A percentile compares a stretch with the other conserved stretches of the same genome.
Conservation (phyloP, 306 rosid genomes). For the Vigna mungo region DNA sequence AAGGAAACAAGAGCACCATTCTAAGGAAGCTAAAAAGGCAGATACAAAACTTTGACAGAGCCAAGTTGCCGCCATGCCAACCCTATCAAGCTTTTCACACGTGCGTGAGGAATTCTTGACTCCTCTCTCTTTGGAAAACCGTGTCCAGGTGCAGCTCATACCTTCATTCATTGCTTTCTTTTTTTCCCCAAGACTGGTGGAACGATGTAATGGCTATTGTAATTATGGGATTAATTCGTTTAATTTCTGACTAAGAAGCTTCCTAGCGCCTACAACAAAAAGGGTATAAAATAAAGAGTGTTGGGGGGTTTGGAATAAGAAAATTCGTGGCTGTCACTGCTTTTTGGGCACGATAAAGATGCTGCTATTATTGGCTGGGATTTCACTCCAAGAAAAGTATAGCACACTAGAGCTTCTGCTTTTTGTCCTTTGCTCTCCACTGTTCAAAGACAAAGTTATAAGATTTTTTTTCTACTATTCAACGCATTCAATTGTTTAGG, state of each 20-base stretch:
- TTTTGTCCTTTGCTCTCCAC: neutral
- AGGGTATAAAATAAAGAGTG: constrained; percentile 8
- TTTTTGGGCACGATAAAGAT: constrained; percentile 37
- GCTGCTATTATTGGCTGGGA: constrained; percentile 34
- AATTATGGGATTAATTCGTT: constrained; percentile 5
- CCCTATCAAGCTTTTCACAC: constrained; percentile 45
- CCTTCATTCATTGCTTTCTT: neutral
- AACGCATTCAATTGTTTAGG: neutral
- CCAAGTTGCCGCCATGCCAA: constrained; percentile 48
- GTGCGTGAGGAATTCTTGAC: constrained; percentile 42
- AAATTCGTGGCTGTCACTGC: constrained; percentile 45
- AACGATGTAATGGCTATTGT: neutral
- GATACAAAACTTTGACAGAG: constrained; percentile 36
- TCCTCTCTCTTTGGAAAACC: constrained; percentile 40
- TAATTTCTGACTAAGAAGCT: constrained; percentile 21
- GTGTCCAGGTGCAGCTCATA: constrained; percentile 35
- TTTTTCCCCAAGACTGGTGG: neutral
- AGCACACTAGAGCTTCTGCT: neutral
- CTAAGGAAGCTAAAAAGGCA: constrained; percentile 50
- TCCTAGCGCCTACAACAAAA: constrained; percentile 35
- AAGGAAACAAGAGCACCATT: constrained; percentile 45
- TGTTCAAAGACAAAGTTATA: neutral
- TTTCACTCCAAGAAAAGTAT: constrained; percentile 23
- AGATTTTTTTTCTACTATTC: neutral
- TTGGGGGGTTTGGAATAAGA: constrained; percentile 39